Evolutionary conservation across 169 alveolate species (phyloP).

Genomic region (Theileria orientalis): DNA sequence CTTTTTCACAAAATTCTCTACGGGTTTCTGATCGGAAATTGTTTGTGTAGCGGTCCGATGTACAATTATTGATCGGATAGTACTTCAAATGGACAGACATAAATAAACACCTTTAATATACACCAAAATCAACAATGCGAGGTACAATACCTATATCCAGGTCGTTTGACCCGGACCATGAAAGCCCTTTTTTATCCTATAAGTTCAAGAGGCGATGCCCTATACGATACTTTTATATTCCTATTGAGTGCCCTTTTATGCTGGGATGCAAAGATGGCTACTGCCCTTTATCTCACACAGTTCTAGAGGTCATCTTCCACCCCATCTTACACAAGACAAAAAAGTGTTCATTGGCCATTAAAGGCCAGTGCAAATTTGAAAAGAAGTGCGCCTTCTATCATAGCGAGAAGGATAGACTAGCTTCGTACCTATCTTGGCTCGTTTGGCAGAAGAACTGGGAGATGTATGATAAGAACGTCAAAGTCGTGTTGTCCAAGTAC

Average conservation of each 20-base stretch:
- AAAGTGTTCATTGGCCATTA: conserved; percentile 68
- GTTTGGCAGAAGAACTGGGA: conserved; percentile 76
- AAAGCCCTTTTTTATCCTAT: conserved; percentile 62
- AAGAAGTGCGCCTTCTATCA: conserved; percentile 73
- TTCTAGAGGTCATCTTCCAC: conserved; percentile 80
- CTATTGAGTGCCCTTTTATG: conserved; percentile 81
- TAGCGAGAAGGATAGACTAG: conserved; percentile 63
- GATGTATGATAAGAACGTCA: conserved; percentile 61
- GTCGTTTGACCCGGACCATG: conserved; percentile 56
- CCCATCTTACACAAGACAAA: conserved; percentile 83
- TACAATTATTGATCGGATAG: no score
- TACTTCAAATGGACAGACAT: no score
- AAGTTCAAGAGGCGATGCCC: conserved; percentile 79
- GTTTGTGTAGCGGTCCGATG: no score
- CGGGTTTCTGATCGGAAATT: no score
- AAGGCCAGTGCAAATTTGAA: conserved; percentile 64
- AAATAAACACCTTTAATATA: no score
- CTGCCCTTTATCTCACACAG: conserved; percentile 82
- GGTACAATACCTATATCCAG: conserved; percentile 65
- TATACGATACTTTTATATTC: conserved; percentile 75
- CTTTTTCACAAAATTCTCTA: no score
- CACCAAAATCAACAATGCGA: no score
- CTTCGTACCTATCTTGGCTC: conserved; percentile 70
- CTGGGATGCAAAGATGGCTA: conserved; percentile 74
- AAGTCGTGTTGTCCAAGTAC: conserved; percentile 25